Conservation (phyloP, 1,284 basidiomycete species). For the Rhizopogon hawkerae region DNA sequence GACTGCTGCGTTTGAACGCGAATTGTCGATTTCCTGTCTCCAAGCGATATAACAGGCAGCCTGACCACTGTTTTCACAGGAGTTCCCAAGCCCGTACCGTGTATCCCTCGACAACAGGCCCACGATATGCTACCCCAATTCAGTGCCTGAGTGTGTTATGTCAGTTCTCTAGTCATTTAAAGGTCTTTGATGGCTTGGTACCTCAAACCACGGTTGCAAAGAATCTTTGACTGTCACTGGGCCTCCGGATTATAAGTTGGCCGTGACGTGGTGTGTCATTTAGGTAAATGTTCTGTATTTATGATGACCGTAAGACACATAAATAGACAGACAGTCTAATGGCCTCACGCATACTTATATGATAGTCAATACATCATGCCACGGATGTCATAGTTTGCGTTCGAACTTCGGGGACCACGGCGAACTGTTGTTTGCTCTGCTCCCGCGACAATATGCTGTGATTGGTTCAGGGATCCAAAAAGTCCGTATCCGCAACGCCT, state of each 20-base stretch:
- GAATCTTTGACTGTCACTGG: background rate
- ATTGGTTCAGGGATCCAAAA: too few relatives aligned
- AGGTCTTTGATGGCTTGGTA: background rate
- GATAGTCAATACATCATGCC: too few relatives aligned
- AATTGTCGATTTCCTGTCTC: background rate
- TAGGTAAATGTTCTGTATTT: background rate
- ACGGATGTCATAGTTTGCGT: too few relatives aligned
- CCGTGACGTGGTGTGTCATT: too few relatives aligned
- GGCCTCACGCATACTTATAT: too few relatives aligned
- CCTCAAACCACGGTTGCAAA: background rate
- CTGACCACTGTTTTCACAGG: background rate
- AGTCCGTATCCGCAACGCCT: too few relatives aligned
- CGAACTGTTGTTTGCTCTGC: too few relatives aligned
- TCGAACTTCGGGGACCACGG: too few relatives aligned
- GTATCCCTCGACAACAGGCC: background rate
- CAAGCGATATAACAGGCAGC: background rate
- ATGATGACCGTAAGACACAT: background rate
- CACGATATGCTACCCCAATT: background rate
- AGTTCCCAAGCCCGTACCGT: background rate
- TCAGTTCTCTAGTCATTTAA: background rate
- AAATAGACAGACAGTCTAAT: too few relatives aligned
- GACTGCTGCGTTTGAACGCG: background rate
- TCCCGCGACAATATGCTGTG: too few relatives aligned
- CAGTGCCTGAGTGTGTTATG: background rate
- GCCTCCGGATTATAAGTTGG: background rate